Evolutionary conservation across 306 rosid genomes (phyloP), one percentile per base, ranked within the genome.

Genomic region (Cucurbita argyrosperma): DNA sequence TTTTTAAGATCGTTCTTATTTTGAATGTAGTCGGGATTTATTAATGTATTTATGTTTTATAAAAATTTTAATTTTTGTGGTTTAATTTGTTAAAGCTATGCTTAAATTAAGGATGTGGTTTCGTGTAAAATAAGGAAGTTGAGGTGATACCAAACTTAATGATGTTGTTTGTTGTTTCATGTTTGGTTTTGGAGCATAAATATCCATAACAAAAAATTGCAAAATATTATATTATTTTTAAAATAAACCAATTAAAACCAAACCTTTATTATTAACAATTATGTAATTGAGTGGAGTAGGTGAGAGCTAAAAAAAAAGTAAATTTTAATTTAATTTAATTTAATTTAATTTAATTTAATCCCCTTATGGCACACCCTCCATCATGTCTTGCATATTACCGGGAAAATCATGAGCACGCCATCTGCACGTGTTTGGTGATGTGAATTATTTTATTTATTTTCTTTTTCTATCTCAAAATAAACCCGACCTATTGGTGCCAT

Each of bases 371-470:
- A 9, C 23, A 59, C 55, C 51, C 40, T 46, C 42, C 72, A 72
- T 74, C 81, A 82, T 57, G 39, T 61, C 1, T 19, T 3, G 46
- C 38, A 79, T 52, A 61, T 57, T 23, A 53, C 38, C 23, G 55
- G 82, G 77, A 30, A 78, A 78, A 78, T 82, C 43, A 77, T 51
- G 79, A 74, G 82, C 83, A 70, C 61, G 83, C 53, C 49, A 54
- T 35, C 67, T 63, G 57, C 84, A 84, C 88, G 87, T 74, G 85
- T 82, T 76, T 74, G 79, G 80, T 82, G 89, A 86, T 81, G 60
- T 37, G 45, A 71, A 72, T 65, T 64, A 8, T n/a, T 63, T 64
- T 46, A 63, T 39, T 39, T 63, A 1, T 46, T 49, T 26, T 5
- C 11, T 68, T 68, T 68, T 68, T 46, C 18, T 4, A 10, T n/a